phyloP scores from a whole-genome alignment of 257 asterid species.

The Mitragyna speciosa region DNA sequence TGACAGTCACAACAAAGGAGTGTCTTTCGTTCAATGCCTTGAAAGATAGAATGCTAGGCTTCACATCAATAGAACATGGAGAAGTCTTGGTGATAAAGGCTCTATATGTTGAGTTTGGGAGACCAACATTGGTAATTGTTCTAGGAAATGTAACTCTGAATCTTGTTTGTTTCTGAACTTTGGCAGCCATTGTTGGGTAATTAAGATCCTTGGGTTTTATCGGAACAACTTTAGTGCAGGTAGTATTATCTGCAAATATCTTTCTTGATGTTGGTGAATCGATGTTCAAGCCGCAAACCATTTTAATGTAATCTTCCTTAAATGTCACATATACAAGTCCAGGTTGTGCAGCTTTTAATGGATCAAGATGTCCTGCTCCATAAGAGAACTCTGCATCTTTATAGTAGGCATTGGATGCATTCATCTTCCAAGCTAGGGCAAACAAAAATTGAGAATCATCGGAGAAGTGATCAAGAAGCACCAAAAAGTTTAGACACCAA shows the following conservation, averaged over 20 bases:
- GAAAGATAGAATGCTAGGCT: constrained; percentile 31
- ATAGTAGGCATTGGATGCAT: not conserved
- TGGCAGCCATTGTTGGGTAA: constrained; percentile 36
- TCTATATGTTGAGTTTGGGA: constrained; percentile 33
- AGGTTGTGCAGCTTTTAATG: constrained; percentile 24
- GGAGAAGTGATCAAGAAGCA: no score
- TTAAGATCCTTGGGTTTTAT: constrained; percentile 24
- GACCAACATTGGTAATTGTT: constrained; percentile 40
- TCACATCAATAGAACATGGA: constrained; percentile 14
- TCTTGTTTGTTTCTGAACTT: not conserved
- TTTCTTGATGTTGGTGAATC: not conserved
- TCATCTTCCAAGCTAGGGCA: constrained; percentile 17
- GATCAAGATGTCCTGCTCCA: constrained; percentile 31
- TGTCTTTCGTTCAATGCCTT: constrained; percentile 28
- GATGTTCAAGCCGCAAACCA: constrained; percentile 14
- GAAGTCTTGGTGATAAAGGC: constrained; percentile 17
- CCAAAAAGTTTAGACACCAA: not conserved
- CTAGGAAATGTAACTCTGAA: constrained; percentile 28
- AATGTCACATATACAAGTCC: constrained; percentile 23
- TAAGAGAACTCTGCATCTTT: constrained; percentile 17
- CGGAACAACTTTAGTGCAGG: not conserved
- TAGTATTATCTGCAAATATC: not conserved
- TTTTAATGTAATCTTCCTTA: constrained; percentile 4
- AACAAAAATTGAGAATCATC: not conserved
- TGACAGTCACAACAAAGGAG: constrained; percentile 28